Base-by-base conservation (phyloP, 1,284 basidiomycete genomes). In the Papiliotrema terrestris region DNA sequence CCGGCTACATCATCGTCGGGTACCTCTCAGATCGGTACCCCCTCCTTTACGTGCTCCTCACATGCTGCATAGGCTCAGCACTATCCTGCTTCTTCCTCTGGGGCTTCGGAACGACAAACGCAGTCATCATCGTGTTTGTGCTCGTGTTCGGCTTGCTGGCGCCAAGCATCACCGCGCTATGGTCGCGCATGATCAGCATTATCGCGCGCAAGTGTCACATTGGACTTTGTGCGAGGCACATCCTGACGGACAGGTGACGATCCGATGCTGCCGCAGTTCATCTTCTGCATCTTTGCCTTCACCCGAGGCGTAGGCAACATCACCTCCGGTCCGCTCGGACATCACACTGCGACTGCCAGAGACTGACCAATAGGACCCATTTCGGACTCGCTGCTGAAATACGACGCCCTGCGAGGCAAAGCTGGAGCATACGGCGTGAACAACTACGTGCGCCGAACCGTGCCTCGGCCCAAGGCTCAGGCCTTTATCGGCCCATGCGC, bases 281-380 rank as follows among this genome's bases (percentile, higher is more conserved):
- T 72, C 6, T 77, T 75, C 54, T 68, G 69, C 11, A 55, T 72
- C 20, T 77, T 76, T 51, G 66, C 71, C 19, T 66, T 71, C 41
- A 55, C 66, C 23, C 58, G 72, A 46, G 76, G 75, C 13, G 60
- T 78, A 8, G 76, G 75, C 6, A 74, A 71, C 56, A 66, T 78
- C 47, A 64, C 71, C 2, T 74, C 69, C 9, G 75, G 72, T 67
- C 41, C 46, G 54, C 46, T 47, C 51, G 22, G 29, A 35, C 6
- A 17, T n/a, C 20, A 39, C 17, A n/a, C n/a, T 22, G 43, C 35
- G 43, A 17, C 5, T 36, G 26, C 51, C 17, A 19, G 20, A 13
- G 13, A 11, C 9, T 38, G 20, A 22, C 49, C 36, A 51, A 19
- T 45, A 60, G 62, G 70, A 26, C 71, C 73, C 6, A 65, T 73